These are phyloP conservation scores for Boletus rubroflammeus DNA, from an alignment of 768 basidiomycete species.

Conservation along the genomic window DNA sequence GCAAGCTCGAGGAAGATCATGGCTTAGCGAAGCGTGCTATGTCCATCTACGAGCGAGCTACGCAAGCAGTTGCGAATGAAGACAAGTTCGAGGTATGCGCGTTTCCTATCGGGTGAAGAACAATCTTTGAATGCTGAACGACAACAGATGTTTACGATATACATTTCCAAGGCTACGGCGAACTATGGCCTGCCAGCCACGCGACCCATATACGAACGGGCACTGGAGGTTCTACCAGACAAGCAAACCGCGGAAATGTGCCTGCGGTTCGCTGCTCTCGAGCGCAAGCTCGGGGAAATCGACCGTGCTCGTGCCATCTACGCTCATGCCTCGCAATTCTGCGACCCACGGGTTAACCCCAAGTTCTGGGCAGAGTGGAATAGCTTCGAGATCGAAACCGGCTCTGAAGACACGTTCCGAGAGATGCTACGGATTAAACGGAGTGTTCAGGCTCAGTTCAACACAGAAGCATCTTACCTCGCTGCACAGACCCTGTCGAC, in stretches of 20 bases:
- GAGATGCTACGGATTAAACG: constrained; percentile 95
- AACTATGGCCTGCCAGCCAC: constrained; percentile 97
- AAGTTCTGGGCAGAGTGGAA: constrained; percentile 99
- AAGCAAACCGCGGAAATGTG: constrained; percentile 97
- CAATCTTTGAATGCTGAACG: constrained; percentile 4
- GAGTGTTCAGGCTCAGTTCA: constrained; percentile 97
- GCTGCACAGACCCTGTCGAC: constrained; percentile 85
- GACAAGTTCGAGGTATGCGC: constrained; percentile 88
- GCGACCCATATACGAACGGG: constrained; percentile 92
- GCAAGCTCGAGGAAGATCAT: constrained; percentile 91
- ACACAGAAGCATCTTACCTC: constrained; percentile 92
- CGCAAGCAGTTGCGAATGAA: constrained; percentile 76
- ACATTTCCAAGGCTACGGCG: constrained; percentile 94
- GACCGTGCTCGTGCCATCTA: constrained; percentile 96
- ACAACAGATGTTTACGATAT: constrained; percentile 87
- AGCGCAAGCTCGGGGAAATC: constrained; percentile 98
- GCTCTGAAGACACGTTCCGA: constrained; percentile 97
- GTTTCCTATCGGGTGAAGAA: background rate
- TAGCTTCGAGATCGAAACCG: constrained; percentile 95
- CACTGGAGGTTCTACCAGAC: constrained; percentile 90
- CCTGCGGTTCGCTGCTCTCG: constrained; percentile 89
- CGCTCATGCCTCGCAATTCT: constrained; percentile 98
- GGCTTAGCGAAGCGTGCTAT: constrained; percentile 95
- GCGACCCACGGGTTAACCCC: constrained; percentile 88
- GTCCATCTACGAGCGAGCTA: constrained; percentile 92